A percentile compares a stretch with the other conserved stretches of the same genome.
phyloP scores from a whole-genome alignment of 495 filamentous ascomycete species.

The Terfezia boudieri region DNA sequence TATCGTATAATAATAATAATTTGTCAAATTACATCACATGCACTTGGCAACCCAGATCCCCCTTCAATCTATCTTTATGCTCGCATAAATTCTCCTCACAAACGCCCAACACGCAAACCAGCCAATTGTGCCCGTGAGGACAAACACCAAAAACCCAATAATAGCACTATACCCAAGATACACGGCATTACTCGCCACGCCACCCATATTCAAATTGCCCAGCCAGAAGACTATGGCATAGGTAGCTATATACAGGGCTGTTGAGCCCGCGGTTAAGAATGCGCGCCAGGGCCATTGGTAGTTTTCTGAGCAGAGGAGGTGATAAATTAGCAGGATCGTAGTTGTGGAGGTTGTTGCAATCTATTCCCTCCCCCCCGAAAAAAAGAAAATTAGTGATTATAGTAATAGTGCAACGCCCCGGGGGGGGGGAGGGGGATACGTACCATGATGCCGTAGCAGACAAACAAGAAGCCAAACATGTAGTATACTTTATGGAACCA shows the following conservation, averaged over 20 bases:
- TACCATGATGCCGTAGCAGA: conserved; percentile 84
- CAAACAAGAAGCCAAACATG: conserved; percentile 98
- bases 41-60: not conserved
- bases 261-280: conserved; percentile 71
- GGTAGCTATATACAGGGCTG: conserved; percentile 69
- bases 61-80: conserved; percentile 78
- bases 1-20: no score
- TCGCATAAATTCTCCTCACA: conserved; percentile 75
- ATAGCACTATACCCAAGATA: conserved; percentile 85
- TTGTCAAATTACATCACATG: no score
- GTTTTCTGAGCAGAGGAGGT: conserved; percentile 83
- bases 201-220: conserved; percentile 60
- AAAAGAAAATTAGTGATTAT: not conserved
- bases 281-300: conserved; percentile 98
- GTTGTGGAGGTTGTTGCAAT: conserved; percentile 85
- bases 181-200: conserved; percentile 63
- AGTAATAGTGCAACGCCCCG: not conserved
- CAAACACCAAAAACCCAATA: conserved; percentile 76
- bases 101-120: conserved; percentile 91
- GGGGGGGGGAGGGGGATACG: not conserved
- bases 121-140: conserved; percentile 82
- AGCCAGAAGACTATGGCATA: conserved; percentile 78
- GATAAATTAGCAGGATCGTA: conserved; percentile 82
- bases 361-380: not conserved
- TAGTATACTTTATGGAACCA: conserved; percentile 98